A percentile compares a stretch with the other conserved stretches of the same genome.
Evolutionary conservation across 2,329 filamentous ascomycete species (phyloP).

Genomic region (Myriangium duriaei): DNA sequence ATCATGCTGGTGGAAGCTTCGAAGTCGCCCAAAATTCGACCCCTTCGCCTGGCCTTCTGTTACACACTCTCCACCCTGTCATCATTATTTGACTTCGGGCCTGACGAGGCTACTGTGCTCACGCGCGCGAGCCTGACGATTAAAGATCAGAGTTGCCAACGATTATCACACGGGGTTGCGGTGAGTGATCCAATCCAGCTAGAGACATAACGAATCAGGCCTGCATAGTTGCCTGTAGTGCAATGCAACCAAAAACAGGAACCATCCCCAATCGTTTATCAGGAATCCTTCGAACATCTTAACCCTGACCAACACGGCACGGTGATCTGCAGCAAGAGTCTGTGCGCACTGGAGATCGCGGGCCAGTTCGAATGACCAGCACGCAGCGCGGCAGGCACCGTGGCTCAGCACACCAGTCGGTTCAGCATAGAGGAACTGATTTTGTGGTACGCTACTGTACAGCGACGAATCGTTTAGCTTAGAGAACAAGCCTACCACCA

Average conservation of each 20-base stretch:
- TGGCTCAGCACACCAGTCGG: not conserved
- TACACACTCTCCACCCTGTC: conserved; percentile 5
- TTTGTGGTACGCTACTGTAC: not conserved
- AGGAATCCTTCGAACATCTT: not conserved
- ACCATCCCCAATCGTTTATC: not conserved
- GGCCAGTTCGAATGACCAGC: too few relatives aligned
- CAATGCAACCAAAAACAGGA: not conserved
- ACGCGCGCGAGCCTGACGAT: not conserved
- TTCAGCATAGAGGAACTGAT: not conserved
- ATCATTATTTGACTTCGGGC: conserved; percentile 13
- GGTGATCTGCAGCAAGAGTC: not conserved
- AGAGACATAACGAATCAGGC: not conserved
- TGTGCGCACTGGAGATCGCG: too few relatives aligned
- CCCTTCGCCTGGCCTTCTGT: not conserved
- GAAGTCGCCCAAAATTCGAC: too few relatives aligned
- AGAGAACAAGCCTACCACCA: not conserved
- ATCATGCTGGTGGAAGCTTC: not conserved
- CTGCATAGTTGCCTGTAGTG: not conserved
- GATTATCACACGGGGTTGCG: too few relatives aligned
- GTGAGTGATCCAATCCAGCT: not conserved
- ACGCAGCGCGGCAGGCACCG: not conserved
- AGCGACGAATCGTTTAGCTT: not conserved
- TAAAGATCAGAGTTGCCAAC: too few relatives aligned
- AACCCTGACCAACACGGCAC: not conserved
- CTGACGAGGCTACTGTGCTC: conserved; percentile 4